These are phyloP conservation scores for Naganishia randhawae DNA, from an alignment of 768 basidiomycete genomes.

Conservation along the genomic window DNA sequence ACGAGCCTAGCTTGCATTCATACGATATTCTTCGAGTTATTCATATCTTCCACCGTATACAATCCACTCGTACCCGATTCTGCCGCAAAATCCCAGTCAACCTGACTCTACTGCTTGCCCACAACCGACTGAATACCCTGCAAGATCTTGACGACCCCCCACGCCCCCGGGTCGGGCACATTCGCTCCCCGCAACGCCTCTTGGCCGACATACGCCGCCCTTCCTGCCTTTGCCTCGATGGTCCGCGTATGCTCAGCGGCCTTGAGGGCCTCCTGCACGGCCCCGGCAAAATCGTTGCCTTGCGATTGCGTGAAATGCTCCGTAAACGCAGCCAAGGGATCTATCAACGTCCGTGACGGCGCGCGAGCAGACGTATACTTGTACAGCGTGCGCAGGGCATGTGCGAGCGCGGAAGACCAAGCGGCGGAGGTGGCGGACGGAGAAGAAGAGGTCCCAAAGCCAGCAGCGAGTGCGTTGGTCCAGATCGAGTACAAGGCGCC, in stretches of 20 bases:
- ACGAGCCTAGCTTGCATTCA: too few relatives aligned
- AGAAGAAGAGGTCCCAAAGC: conserved; percentile 54
- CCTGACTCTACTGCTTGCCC: neutral
- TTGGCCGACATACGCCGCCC: conserved; percentile 72
- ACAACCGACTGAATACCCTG: conserved; percentile 50
- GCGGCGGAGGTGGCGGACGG: conserved; percentile 55
- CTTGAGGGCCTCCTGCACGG: conserved; percentile 60
- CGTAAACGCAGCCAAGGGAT: conserved; percentile 78
- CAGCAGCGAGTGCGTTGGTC: conserved; percentile 62
- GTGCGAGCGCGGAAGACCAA: conserved; percentile 63
- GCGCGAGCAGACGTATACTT: conserved; percentile 60
- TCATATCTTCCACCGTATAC: too few relatives aligned
- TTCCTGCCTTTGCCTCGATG: conserved; percentile 76
- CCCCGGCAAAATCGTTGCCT: conserved; percentile 53
- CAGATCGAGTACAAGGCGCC: conserved; percentile 87
- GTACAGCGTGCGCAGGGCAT: conserved; percentile 44
- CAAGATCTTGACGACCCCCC: conserved; percentile 63
- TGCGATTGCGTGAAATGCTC: conserved; percentile 52
- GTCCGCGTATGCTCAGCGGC: conserved; percentile 73
- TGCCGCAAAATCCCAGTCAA: too few relatives aligned
- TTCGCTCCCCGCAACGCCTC: conserved; percentile 58
- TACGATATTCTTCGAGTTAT: too few relatives aligned
- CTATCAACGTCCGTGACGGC: conserved; percentile 87
- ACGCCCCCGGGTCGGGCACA: conserved; percentile 84
- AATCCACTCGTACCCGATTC: too few relatives aligned